These are phyloP conservation scores for Xanthoconium separans DNA, from an alignment of 1,284 basidiomycete genomes.

Conservation along the genomic window DNA sequence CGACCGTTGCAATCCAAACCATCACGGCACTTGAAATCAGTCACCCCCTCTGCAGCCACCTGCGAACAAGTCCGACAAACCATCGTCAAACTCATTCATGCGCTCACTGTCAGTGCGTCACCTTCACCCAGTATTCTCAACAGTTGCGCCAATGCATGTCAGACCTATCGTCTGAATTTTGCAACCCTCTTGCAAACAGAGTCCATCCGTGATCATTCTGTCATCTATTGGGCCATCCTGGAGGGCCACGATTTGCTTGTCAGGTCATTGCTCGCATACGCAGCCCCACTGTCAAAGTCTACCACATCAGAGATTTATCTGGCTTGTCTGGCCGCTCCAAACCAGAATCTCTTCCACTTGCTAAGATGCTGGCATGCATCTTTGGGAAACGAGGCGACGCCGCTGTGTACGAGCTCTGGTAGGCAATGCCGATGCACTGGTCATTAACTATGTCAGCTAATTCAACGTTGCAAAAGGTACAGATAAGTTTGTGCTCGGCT, in stretches of 20 bases:
- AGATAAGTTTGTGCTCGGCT: conserved; percentile 60
- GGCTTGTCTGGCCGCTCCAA: conserved; percentile 62
- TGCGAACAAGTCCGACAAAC: conserved; percentile 46
- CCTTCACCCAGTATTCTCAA: conserved; percentile 38
- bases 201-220: conserved; percentile 61
- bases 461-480: conserved; percentile 34
- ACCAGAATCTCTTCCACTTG: conserved; percentile 62
- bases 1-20: neutral
- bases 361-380: conserved; percentile 31
- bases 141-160: conserved; percentile 48
- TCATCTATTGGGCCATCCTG: conserved; percentile 70
- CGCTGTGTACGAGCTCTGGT: conserved; percentile 14
- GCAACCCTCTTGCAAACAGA: conserved; percentile 55
- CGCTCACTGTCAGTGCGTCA: conserved; percentile 39
- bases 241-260: conserved; percentile 43
- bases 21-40: conserved; percentile 26
- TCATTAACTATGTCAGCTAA: neutral
- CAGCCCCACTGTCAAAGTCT: conserved; percentile 48
- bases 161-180: conserved; percentile 38
- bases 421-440: neutral
- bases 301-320: conserved; percentile 58
- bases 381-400: neutral
- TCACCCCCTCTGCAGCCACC: conserved; percentile 35
- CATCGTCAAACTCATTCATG: conserved; percentile 45
- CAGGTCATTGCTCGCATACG: conserved; percentile 47